These are phyloP conservation scores for Akanthomyces muscarius DNA, from an alignment of 2,329 filamentous ascomycete species.

Conservation along the genomic window DNA sequence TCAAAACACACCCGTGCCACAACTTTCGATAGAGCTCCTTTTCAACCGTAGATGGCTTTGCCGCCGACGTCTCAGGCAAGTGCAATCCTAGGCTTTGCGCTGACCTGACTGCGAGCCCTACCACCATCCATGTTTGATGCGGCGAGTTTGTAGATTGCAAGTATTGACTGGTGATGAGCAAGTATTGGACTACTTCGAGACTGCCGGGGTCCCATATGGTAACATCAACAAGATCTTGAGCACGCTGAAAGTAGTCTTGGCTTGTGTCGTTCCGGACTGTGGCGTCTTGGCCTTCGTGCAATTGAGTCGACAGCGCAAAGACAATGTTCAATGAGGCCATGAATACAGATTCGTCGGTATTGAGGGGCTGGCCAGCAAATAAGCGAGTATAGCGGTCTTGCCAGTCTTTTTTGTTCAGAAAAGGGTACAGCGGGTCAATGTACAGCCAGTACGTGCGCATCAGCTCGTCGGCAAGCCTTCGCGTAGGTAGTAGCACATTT, in stretches of 20 bases:
- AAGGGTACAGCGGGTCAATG: slow-evolving; percentile 44
- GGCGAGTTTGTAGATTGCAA: slow-evolving; percentile 45
- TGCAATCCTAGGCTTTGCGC: slow-evolving; percentile 45
- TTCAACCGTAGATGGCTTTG: slow-evolving; percentile 22
- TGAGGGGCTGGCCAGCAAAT: slow-evolving; percentile 35
- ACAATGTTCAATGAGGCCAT: slow-evolving; percentile 44
- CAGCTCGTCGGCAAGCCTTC: slow-evolving; percentile 41
- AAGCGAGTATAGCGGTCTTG: slow-evolving; percentile 36
- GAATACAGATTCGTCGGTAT: slow-evolving; percentile 39
- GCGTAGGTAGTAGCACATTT: slow-evolving; percentile 41
- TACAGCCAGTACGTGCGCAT: slow-evolving; percentile 44
- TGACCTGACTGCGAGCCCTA: slow-evolving; percentile 42
- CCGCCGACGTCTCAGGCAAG: slow-evolving; percentile 34
- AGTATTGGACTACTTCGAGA: slow-evolving; percentile 41
- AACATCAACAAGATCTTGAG: slow-evolving; percentile 39
- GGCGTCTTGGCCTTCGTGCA: slow-evolving; percentile 37
- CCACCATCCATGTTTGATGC: slow-evolving; percentile 47
- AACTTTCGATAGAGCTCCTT: slow-evolving; percentile 28
- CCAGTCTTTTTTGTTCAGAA: slow-evolving; percentile 37
- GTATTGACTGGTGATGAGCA: slow-evolving; percentile 45
- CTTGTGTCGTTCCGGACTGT: slow-evolving; percentile 39
- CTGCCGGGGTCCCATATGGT: slow-evolving; percentile 41
- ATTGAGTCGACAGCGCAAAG: slow-evolving; percentile 42
- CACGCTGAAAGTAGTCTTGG: slow-evolving; percentile 39
- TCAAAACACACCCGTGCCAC: slow-evolving; percentile 37